Evolutionary conservation across 2,329 filamentous ascomycete genomes (phyloP).

Genomic region (Colletotrichum orchidophilum): DNA sequence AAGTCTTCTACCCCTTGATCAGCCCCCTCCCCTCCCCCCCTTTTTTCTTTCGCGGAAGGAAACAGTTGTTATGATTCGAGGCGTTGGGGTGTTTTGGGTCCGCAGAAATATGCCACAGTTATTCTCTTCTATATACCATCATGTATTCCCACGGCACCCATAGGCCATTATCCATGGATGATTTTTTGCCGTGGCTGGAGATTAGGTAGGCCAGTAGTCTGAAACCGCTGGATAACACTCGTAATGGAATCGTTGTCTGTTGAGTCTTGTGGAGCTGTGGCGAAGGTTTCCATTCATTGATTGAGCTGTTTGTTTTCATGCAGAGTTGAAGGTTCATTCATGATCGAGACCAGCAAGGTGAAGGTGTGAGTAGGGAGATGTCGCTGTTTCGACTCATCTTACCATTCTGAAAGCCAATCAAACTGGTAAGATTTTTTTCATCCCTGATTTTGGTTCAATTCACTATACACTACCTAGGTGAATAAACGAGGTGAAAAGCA

Average conservation of each 20-base stretch:
- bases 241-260: constrained; percentile 10
- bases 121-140: constrained; percentile 25
- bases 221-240: constrained; percentile 1
- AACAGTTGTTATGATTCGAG: not conserved
- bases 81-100: constrained; percentile 11
- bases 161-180: not conserved
- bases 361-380: not conserved
- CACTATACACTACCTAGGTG: no score
- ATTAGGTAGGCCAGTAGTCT: constrained; percentile 1
- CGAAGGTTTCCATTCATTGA: no score
- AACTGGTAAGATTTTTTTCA: no score
- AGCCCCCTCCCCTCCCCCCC: no score
- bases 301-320: not conserved
- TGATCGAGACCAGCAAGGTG: not conserved
- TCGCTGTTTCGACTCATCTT: not conserved
- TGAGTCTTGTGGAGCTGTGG: not conserved
- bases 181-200: not conserved
- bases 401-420: not conserved
- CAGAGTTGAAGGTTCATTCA: not conserved
- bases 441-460: no score
- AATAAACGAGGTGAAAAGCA: no score
- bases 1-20: constrained; percentile 4
- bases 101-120: not conserved
- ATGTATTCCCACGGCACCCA: not conserved
- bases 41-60: not conserved